These are phyloP conservation scores for Hevea brasiliensis DNA, from an alignment of 345 rosid genomes.

Conservation along the genomic window DNA sequence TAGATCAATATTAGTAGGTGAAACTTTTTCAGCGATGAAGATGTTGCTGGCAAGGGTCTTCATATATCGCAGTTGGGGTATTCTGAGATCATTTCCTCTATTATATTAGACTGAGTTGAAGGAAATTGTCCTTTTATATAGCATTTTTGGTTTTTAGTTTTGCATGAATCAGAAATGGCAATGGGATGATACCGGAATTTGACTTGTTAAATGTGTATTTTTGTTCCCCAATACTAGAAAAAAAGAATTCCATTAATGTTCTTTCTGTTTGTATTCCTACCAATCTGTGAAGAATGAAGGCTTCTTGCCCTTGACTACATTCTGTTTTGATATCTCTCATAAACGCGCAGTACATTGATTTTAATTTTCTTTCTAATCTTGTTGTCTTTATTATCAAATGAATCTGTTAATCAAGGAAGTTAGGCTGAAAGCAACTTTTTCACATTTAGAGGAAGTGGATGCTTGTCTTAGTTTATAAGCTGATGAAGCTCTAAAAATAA, in stretches of 20 bases:
- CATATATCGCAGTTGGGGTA: constrained; percentile 9
- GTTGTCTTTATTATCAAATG: no score
- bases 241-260: neutral
- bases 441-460: no score
- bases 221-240: neutral
- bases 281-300: no score
- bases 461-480: no score
- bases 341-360: no score
- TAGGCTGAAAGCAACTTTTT: no score
- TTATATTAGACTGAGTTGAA: constrained; percentile 25
- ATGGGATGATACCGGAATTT: constrained; percentile 26
- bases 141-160: constrained; percentile 33
- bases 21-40: constrained; percentile 44
- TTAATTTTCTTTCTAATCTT: no score
- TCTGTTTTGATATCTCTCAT: no score
- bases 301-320: no score
- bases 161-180: constrained; percentile 25
- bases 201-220: constrained; percentile 1
- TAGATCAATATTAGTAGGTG: constrained; percentile 21
- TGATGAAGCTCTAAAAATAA: no score
- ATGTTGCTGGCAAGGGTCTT: constrained; percentile 42
- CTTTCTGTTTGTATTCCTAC: neutral
- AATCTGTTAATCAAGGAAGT: no score
- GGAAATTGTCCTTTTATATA: constrained; percentile 24
- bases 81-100: constrained; percentile 20